Evolutionary conservation across 169 alveolate species (phyloP).

Genomic region (Ichthyophthirius multifiliis): DNA sequence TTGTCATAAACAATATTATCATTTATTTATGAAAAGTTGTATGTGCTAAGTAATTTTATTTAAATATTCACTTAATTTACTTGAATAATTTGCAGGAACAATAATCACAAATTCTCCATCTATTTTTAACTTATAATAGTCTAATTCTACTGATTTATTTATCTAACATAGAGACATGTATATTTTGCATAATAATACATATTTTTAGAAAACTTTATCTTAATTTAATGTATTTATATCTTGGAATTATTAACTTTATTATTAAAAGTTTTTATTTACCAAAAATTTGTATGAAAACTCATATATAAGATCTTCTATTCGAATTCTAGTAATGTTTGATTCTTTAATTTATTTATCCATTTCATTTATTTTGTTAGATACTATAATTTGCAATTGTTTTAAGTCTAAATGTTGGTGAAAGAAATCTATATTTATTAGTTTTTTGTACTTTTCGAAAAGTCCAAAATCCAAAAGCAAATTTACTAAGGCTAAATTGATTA

Average conservation of each 20-base stretch:
- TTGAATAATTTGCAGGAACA: background rate
- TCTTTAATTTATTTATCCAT: background rate
- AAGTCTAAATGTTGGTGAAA: background rate
- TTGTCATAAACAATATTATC: background rate
- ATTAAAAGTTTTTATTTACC: background rate
- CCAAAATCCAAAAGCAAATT: background rate
- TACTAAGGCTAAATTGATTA: background rate
- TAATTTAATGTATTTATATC: background rate
- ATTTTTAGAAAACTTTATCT: background rate
- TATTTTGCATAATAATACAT: background rate
- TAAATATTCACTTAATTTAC: background rate
- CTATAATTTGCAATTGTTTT: background rate
- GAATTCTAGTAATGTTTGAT: background rate
- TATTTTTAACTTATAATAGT: background rate
- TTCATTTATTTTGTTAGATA: background rate
- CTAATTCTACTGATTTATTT: background rate
- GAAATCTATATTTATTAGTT: background rate
- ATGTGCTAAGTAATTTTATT: background rate
- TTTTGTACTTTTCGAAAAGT: background rate
- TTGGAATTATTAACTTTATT: background rate
- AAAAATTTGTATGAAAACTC: background rate
- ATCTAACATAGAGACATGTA: background rate
- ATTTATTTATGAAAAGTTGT: background rate
- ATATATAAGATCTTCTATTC: background rate
- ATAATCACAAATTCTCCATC: background rate